Conservation (phyloP, 768 basidiomycete species). For the Boletus coccyginus region DNA sequence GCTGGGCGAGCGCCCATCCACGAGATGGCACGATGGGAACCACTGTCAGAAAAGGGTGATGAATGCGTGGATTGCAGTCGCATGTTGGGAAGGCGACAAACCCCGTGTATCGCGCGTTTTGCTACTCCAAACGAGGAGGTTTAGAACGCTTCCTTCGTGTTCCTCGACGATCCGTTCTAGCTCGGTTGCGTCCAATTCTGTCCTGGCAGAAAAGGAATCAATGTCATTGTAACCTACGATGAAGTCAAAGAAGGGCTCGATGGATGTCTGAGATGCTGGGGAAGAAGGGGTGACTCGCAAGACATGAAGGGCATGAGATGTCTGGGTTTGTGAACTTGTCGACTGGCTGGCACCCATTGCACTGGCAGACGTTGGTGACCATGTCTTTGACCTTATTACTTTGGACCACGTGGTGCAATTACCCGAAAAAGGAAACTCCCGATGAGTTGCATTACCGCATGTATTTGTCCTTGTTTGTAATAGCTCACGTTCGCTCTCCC, state of each 20-base stretch:
- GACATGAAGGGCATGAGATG: slow-evolving; percentile 71
- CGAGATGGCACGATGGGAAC: slow-evolving; percentile 85
- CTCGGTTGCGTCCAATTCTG: slow-evolving; percentile 62
- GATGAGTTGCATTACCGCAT: no score
- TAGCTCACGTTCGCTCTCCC: slow-evolving; percentile 4
- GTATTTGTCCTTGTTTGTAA: slow-evolving; percentile 28
- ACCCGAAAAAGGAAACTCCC: slow-evolving; percentile 12
- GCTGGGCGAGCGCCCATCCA: slow-evolving; percentile 63
- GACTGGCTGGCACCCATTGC: slow-evolving; percentile 77
- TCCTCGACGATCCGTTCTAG: slow-evolving; percentile 80
- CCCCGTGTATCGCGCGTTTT: slow-evolving; percentile 73
- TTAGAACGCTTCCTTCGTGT: slow-evolving; percentile 68
- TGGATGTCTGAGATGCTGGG: slow-evolving; percentile 83
- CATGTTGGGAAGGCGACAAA: slow-evolving; percentile 28
- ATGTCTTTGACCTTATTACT: background rate
- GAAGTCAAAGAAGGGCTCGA: slow-evolving; percentile 95
- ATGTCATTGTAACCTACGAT: slow-evolving; percentile 84
- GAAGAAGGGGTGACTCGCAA: slow-evolving; percentile 86
- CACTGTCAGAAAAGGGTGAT: slow-evolving; percentile 42
- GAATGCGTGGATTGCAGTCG: background rate
- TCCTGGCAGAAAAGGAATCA: slow-evolving; percentile 45
- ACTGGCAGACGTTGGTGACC: background rate
- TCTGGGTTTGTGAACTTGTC: slow-evolving; percentile 37
- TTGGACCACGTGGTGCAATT: background rate
- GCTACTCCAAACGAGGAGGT: slow-evolving; percentile 80